Evolutionary conservation across 768 basidiomycete species (phyloP).

Genomic region (Boletus insuetus): DNA sequence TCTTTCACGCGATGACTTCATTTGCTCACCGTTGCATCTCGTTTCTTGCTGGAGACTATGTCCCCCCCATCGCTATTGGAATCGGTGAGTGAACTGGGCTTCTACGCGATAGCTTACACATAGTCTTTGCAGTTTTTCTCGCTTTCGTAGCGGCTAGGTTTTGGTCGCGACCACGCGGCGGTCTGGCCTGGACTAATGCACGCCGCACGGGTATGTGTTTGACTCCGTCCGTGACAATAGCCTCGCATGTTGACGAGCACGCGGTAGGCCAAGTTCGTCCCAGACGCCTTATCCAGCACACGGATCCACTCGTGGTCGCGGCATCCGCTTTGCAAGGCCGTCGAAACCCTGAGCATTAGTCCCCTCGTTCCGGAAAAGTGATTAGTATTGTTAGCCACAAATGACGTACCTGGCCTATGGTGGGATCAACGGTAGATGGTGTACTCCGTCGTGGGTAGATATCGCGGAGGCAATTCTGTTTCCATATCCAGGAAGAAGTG

Average conservation of each 20-base stretch:
- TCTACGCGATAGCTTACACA: too few species aligned
- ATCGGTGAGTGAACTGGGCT: constrained; percentile 1
- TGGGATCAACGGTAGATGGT: too few species aligned
- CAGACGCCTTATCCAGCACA: background rate
- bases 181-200: too few species aligned
- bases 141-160: background rate
- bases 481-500: too few species aligned
- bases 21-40: background rate
- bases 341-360: too few species aligned
- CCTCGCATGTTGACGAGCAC: background rate
- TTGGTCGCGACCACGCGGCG: background rate
- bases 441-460: too few species aligned
- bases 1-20: background rate
- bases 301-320: background rate
- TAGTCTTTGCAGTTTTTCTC: background rate
- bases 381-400: too few species aligned
- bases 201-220: background rate
- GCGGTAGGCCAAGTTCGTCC: background rate
- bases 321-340: background rate
- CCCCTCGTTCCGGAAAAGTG: too few species aligned
- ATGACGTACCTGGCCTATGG: too few species aligned
- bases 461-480: too few species aligned
- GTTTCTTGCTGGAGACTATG: background rate
- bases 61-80: background rate
- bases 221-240: background rate